phyloP scores from a whole-genome alignment of 2,329 filamentous ascomycete genomes.

The Pestalotiopsis sp. region DNA sequence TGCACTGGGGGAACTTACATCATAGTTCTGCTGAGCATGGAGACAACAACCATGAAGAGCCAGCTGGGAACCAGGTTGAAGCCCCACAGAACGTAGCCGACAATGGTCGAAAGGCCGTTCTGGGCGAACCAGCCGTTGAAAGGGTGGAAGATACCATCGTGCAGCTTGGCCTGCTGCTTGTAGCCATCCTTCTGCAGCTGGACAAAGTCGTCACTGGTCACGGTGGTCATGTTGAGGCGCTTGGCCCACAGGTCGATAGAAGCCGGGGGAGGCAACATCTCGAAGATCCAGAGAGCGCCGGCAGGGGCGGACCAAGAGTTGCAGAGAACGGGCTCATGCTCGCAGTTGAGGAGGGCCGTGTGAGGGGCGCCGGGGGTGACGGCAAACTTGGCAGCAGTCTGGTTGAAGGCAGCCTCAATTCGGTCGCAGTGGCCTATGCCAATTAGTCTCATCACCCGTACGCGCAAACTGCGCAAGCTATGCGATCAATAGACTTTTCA shows the following conservation, averaged over 20 bases:
- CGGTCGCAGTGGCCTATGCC: constrained; percentile 63
- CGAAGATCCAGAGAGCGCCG: constrained; percentile 68
- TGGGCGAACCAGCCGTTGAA: constrained; percentile 70
- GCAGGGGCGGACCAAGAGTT: constrained; percentile 71
- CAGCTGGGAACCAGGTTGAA: constrained; percentile 72
- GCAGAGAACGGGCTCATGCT: constrained; percentile 74
- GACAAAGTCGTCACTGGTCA: constrained; percentile 65
- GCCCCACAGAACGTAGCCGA: constrained; percentile 70
- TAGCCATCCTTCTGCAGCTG: constrained; percentile 59
- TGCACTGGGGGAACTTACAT: constrained; percentile 63
- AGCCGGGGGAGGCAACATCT: constrained; percentile 66
- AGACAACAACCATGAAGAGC: constrained; percentile 77
- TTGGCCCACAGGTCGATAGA: constrained; percentile 66
- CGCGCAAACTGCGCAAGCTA: neutral
- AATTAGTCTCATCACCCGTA: constrained; percentile 15
- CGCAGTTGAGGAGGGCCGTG: constrained; percentile 73
- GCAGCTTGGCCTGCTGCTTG: constrained; percentile 41
- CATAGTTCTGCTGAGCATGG: constrained; percentile 72
- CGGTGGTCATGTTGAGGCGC: constrained; percentile 70
- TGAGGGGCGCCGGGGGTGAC: constrained; percentile 64
- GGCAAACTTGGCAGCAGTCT: constrained; percentile 66
- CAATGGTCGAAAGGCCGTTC: constrained; percentile 62
- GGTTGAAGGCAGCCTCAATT: constrained; percentile 68
- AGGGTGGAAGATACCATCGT: constrained; percentile 75
- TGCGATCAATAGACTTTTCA: constrained; percentile 8